Evolutionary conservation across 1,284 basidiomycete species (phyloP).

Genomic region (Leccinum ponderosum): DNA sequence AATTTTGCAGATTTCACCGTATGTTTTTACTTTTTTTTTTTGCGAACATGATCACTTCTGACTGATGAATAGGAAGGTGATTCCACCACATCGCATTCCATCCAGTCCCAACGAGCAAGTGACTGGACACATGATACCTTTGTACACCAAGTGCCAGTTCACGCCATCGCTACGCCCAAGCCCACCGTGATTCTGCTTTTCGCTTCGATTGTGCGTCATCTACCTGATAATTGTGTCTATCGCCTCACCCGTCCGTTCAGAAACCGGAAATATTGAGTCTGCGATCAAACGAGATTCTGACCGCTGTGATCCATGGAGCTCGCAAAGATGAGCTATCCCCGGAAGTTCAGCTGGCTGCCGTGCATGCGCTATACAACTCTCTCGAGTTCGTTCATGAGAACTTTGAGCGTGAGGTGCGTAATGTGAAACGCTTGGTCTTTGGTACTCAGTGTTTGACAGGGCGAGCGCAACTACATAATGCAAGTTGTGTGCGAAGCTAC

Average conservation of each 20-base stretch:
- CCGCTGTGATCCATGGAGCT: conserved; percentile 97
- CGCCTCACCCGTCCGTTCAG: conserved; percentile 42
- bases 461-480: conserved; percentile 99
- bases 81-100: too few species aligned
- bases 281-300: conserved; percentile 96
- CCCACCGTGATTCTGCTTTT: too few species aligned
- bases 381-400: conserved; percentile 98
- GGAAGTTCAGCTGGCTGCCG: conserved; percentile 95
- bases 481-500: conserved; percentile 99
- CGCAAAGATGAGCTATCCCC: conserved; percentile 93
- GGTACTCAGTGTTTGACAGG: conserved; percentile 49
- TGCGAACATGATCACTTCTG: too few species aligned
- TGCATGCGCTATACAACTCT: conserved; percentile 93
- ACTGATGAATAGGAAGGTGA: too few species aligned
- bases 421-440: neutral
- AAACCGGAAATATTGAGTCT: conserved; percentile 88
- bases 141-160: too few species aligned
- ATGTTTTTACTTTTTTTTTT: too few species aligned
- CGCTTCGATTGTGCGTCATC: conserved; percentile 70
- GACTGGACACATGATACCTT: too few species aligned
- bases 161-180: too few species aligned
- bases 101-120: too few species aligned
- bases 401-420: conserved; percentile 89
- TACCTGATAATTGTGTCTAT: conserved; percentile 7
- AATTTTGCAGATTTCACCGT: too few species aligned